These are phyloP conservation scores for Acanthamoeba rhysodes DNA, from an alignment of 208 protist species.

Conservation along the genomic window DNA sequence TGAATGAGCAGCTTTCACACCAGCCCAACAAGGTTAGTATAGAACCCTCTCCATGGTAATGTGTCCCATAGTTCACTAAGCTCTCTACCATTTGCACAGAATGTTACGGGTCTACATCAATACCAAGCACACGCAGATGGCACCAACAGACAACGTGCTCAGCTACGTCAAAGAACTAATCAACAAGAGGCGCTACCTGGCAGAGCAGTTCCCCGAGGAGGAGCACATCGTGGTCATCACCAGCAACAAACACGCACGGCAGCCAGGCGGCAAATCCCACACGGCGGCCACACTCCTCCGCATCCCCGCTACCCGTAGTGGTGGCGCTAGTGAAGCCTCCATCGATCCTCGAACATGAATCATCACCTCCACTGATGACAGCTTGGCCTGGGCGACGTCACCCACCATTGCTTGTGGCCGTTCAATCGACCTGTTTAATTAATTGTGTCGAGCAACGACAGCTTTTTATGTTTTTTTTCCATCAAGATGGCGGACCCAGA, in stretches of 20 bases:
- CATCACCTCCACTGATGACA: not conserved
- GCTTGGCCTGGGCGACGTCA: not conserved
- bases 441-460: no score
- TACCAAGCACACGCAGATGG: not conserved
- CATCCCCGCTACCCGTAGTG: not conserved
- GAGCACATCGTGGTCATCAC: slow-evolving; percentile 7
- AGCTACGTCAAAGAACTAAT: not conserved
- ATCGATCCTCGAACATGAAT: not conserved
- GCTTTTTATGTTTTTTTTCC: no score
- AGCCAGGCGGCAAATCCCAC: not conserved
- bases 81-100: not conserved
- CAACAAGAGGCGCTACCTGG: not conserved
- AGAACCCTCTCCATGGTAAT: no score
- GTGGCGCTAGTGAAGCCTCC: no score
- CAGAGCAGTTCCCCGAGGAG: not conserved
- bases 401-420: not conserved
- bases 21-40: not conserved
- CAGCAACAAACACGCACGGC: not conserved
- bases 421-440: no score
- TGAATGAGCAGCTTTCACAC: not conserved
- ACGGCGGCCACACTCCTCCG: not conserved
- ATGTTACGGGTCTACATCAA: not conserved
- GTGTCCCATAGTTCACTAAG: not conserved
- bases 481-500: not conserved
- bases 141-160: not conserved